Evolutionary conservation across 2,329 filamentous ascomycete genomes (phyloP).

Genomic region (Stagonosporopsis cucurbitacearum): DNA sequence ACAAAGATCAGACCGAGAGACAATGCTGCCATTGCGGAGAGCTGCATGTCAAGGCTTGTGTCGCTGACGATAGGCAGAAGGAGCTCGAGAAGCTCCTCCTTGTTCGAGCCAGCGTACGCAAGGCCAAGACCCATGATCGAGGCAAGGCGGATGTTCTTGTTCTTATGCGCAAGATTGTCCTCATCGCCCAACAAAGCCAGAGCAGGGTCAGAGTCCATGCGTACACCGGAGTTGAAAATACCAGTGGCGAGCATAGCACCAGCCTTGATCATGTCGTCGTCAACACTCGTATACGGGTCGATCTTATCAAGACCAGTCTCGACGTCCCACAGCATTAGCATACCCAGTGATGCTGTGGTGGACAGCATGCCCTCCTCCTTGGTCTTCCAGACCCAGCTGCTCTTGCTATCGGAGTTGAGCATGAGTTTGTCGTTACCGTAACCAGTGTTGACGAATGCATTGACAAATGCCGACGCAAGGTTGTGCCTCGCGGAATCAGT

Average conservation of each 20-base stretch:
- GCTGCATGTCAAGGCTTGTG: slow-evolving; percentile 86
- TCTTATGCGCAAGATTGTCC: slow-evolving; percentile 80
- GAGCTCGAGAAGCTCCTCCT: slow-evolving; percentile 82
- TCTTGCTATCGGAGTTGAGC: slow-evolving; percentile 82
- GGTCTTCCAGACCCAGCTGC: slow-evolving; percentile 98
- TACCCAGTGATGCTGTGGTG: slow-evolving; percentile 90
- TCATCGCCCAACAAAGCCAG: slow-evolving; percentile 82
- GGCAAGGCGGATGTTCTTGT: slow-evolving; percentile 76
- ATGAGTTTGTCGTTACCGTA: slow-evolving; percentile 98
- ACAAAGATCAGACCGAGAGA: slow-evolving; percentile 91
- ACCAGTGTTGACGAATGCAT: slow-evolving; percentile 94
- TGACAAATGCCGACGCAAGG: slow-evolving; percentile 93
- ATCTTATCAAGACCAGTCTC: slow-evolving; percentile 92
- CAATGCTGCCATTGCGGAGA: slow-evolving; percentile 94
- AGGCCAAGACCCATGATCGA: slow-evolving; percentile 96
- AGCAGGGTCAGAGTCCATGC: slow-evolving; percentile 87
- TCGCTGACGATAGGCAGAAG: slow-evolving; percentile 88
- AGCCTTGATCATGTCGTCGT: slow-evolving; percentile 84
- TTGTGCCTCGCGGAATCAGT: slow-evolving; percentile 96
- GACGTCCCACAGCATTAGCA: slow-evolving; percentile 91
- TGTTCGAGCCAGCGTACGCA: slow-evolving; percentile 92
- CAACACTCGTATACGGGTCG: slow-evolving; percentile 88
- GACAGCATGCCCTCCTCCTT: slow-evolving; percentile 98
- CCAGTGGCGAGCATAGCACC: slow-evolving; percentile 92
- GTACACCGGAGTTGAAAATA: slow-evolving; percentile 92